These are phyloP conservation scores for Sporisorium scitamineum DNA, from an alignment of 1,284 basidiomycete species.

Conservation along the genomic window DNA sequence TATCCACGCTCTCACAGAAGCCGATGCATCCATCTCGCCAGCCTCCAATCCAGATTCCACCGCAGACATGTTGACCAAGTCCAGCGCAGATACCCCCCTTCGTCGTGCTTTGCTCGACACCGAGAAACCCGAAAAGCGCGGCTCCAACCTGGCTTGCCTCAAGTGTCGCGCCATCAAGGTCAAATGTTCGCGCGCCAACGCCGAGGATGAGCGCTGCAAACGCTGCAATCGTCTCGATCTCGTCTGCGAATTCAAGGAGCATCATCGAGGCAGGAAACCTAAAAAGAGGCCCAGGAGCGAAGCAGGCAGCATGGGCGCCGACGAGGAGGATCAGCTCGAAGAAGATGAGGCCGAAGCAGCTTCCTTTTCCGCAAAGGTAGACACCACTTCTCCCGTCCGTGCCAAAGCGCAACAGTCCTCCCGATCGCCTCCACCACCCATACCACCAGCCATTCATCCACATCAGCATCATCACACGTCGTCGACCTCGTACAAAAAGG, in stretches of 20 bases:
- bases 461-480: conserved; percentile 9
- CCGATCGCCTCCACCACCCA: conserved; percentile 17
- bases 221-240: conserved; percentile 52
- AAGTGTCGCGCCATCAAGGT: conserved; percentile 56
- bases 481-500: conserved; percentile 12
- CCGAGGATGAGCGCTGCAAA: conserved; percentile 41
- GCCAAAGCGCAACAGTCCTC: conserved; percentile 25
- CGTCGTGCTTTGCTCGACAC: conserved; percentile 42
- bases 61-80: conserved; percentile 27
- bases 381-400: conserved; percentile 14
- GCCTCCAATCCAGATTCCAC: conserved; percentile 15
- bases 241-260: conserved; percentile 49
- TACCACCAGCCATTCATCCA: conserved; percentile 5
- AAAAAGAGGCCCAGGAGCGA: conserved; percentile 46
- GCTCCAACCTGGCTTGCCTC: conserved; percentile 50
- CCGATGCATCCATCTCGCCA: conserved; percentile 13
- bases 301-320: conserved; percentile 25
- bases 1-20: not conserved
- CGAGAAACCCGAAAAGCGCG: conserved; percentile 51
- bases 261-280: conserved; percentile 51
- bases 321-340: conserved; percentile 47
- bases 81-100: conserved; percentile 27
- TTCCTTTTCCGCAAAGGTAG: conserved; percentile 4
- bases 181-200: conserved; percentile 42
- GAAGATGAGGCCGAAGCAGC: conserved; percentile 27